phyloP scores from a whole-genome alignment of 176 grass and related monocot species.

The Tillandsia leiboldiana region DNA sequence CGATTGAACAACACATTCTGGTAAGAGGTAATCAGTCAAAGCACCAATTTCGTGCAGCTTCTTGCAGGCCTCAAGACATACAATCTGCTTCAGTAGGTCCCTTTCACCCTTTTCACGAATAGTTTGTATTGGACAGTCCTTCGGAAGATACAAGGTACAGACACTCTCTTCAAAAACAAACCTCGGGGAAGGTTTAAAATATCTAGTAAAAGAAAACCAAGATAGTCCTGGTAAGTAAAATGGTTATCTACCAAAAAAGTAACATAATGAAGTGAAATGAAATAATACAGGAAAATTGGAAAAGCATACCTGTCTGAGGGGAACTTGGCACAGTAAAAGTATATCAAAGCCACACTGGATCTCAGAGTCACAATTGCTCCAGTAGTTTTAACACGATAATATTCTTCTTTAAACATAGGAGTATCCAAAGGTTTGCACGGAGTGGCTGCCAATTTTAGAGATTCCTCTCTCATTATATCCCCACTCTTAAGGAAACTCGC shows the following conservation, averaged over 20 bases:
- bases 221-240: conserved; percentile 12
- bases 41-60: conserved; percentile 53
- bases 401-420: conserved; percentile 30
- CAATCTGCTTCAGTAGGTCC: conserved; percentile 34
- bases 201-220: conserved; percentile 28
- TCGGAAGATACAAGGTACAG: conserved; percentile 54
- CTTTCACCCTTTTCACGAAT: conserved; percentile 26
- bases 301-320: conserved; percentile 59
- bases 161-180: conserved; percentile 43
- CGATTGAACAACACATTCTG: conserved; percentile 30
- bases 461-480: conserved; percentile 66
- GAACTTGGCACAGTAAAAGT: conserved; percentile 67
- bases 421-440: conserved; percentile 34
- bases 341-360: conserved; percentile 59
- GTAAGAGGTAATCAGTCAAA: conserved; percentile 53
- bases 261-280: conserved; percentile 6
- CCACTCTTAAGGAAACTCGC: conserved; percentile 41
- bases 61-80: conserved; percentile 65
- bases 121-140: conserved; percentile 44
- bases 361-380: conserved; percentile 60
- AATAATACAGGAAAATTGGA: conserved; percentile 6
- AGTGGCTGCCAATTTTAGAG: conserved; percentile 34
- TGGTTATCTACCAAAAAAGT: conserved; percentile 4
- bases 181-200: conserved; percentile 58
- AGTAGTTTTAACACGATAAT: conserved; percentile 51